Evolutionary conservation across 225 moss, liverwort and hornwort species (phyloP), one percentile per base, ranked within the genome.

Genomic region (Anthoceros angustus): DNA sequence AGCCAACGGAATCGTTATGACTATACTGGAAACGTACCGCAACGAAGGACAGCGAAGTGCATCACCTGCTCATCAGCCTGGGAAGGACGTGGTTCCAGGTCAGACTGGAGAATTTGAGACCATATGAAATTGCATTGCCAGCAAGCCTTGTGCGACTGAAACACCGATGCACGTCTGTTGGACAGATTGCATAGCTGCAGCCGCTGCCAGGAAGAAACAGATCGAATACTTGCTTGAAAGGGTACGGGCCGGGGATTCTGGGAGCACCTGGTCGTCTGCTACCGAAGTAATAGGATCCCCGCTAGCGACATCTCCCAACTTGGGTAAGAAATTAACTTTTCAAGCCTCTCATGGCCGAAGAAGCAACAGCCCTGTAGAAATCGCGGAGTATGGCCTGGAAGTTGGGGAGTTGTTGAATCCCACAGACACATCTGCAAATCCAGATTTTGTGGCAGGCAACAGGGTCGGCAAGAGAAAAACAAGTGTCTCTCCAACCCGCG

Each of bases 21-120:
- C 74, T 40, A 9, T 77, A 5, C 45, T 80, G 18, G 72, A 65
- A 32, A 73, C 71, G 8, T 64, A 70, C 61, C 18, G 25, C 40
- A 43, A 48, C 26, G 69, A 75, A 64, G 42, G 16, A 16, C 55
- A 39, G 68, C 67, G 18, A 0, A 41, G 25, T 26, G 25, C 25
- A 7, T 24, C 41, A 14, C 6, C 38, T 7, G 14, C 8, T 55
- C n/a, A 23, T n/a, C 55, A 55, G 55, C 14, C 55, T 18, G 18
- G 2, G 46, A 12, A 48, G 55, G 32, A 32, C 32, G 32, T 32
- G 4, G 32, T 32, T 32, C 32, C 32, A 32, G 32, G 32, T 32
- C 4, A 32, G 32, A 32, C 4, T 32, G 32, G 1, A 32, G 4
- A 32, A 32, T 32, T 32, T 4, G 32, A 32, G 32, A 32, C 32